Base-by-base conservation (phyloP, 2,329 filamentous ascomycete genomes). In the Aspergillus viridinutans region DNA sequence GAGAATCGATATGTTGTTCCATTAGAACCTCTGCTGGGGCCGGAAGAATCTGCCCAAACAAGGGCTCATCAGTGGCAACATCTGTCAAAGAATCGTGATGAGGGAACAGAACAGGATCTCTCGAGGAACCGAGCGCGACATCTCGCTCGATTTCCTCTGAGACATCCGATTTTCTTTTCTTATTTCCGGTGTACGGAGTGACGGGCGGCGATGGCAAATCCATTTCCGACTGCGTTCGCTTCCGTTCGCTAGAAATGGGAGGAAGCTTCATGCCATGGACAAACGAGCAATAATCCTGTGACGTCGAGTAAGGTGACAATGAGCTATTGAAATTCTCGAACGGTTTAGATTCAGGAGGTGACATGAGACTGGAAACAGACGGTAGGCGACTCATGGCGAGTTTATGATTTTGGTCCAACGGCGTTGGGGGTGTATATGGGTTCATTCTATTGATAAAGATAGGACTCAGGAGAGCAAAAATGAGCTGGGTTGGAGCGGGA, bases 271-370 rank as follows among this genome's bases (percentile, higher is more conserved):
- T 67, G 23, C 71, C 69, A 48, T 68, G 58, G 43, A 62, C 55
- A 56, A 65, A 66, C 14, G 68, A 64, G 42, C 58, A 23, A 23
- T 47, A 58, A 54, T 72, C 65, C 55, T 67, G 64, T 42, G 67
- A 65, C 58, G 67, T 67, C 55, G 61, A 59, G 57, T 66, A 68
- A 25, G 70, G 66, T 35, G 68, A 67, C 50, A 66, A 64, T 20
- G 65, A 55, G 47, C 67, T 62, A 55, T 71, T 65, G 64, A 78
- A 78, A 50, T 69, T 81, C 55, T 82, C 82, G 3, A 82, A 74
- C 21, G 81, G 80, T 50, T 77, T 84, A n/a, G 70, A 59, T 66
- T 78, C 75, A 56, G 76, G 76, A 43, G 76, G 76, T 60, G 76
- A 78, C 74, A 78, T 77, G 51, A 78, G 71, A 66, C 71, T 78